These are phyloP conservation scores for Phytophthora lateralis DNA, from an alignment of 352 stramenopile species.

Conservation along the genomic window DNA sequence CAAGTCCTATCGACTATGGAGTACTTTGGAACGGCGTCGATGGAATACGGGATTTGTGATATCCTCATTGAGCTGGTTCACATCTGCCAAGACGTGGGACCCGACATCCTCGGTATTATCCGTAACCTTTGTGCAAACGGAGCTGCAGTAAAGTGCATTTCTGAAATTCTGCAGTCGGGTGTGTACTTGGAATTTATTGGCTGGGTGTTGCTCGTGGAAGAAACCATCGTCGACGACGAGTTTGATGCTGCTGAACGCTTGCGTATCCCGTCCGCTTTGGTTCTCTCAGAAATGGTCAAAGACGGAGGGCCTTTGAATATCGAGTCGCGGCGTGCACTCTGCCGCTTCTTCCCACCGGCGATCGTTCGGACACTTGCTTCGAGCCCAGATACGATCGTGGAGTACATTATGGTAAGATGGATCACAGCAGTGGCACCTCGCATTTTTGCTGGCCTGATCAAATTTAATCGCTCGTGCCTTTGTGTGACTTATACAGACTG, in stretches of 20 bases:
- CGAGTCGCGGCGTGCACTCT: conserved; percentile 57
- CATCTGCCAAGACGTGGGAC: conserved; percentile 55
- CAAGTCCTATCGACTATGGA: conserved; percentile 62
- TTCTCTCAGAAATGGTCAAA: conserved; percentile 70
- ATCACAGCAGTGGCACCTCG: not conserved
- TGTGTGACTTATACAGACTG: conserved; percentile 56
- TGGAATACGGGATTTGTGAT: conserved; percentile 72
- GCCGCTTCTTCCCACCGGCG: conserved; percentile 71
- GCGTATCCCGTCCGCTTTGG: conserved; percentile 59
- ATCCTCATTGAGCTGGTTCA: conserved; percentile 82
- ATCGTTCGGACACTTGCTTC: conserved; percentile 66
- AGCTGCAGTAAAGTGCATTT: conserved; percentile 49
- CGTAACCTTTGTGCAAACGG: conserved; percentile 65
- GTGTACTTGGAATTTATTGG: conserved; percentile 83
- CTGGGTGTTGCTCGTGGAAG: conserved; percentile 69
- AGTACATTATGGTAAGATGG: conserved; percentile 60
- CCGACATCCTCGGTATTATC: conserved; percentile 64
- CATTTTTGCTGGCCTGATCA: not conserved
- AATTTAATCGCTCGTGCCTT: conserved; percentile 7
- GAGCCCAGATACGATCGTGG: conserved; percentile 53
- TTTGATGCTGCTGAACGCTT: conserved; percentile 59
- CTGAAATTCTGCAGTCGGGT: conserved; percentile 73
- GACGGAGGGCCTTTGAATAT: conserved; percentile 47
- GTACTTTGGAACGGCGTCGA: conserved; percentile 54
- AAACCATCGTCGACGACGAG: conserved; percentile 69